Evolutionary conservation across 352 stramenopile species (phyloP), one percentile per base, ranked within the genome.

Genomic region (Globisporangium mamillatum): DNA sequence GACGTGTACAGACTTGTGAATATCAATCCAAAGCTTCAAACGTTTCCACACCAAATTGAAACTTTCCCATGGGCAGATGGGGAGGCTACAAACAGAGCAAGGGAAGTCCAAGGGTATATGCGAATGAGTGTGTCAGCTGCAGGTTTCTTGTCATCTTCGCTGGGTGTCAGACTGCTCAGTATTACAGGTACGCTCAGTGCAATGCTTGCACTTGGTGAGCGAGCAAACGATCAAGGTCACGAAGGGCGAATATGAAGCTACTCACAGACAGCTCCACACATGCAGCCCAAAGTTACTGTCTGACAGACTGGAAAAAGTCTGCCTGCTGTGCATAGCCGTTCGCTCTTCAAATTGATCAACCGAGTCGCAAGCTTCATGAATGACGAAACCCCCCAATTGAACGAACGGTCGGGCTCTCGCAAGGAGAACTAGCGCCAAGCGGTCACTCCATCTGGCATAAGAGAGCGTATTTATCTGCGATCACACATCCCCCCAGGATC

Each of bases 41-140:
- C 5, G 1, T 18, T 44, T 12, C 54, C 24, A 16, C 54, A 60
- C 7, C 54, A 25, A n/a, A 41, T n/a, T 18, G 54, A 60, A 41
- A 27, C 54, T 41, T 32, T 32, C 27, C 6, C 58, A 25, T 18
- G 24, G 36, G 18, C 38, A 38, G 22, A 16, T 63, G 22, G 32
- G 36, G 58, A 63, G 29, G 22, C 58, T 63, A 7, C 36, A 63
- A 18, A 63, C 58, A 52, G 36, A 54, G 36, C 27, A 44, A 29
- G 58, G 2, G 16, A 41, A 34, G 22, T 34, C 2, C 24, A 20
- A 18, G 27, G 8, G 1, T 25, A 25, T 6, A n/a, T 52, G 16
- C 3, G 6, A 32, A n/a, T 18, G 22, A 41, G 54, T 41, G 14
- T 24, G 12, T 7, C 4, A 36, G 24, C n/a, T 14, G 10, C 0